phyloP scores from a whole-genome alignment of 345 rosid species.

The Geranium rotundifolium region DNA sequence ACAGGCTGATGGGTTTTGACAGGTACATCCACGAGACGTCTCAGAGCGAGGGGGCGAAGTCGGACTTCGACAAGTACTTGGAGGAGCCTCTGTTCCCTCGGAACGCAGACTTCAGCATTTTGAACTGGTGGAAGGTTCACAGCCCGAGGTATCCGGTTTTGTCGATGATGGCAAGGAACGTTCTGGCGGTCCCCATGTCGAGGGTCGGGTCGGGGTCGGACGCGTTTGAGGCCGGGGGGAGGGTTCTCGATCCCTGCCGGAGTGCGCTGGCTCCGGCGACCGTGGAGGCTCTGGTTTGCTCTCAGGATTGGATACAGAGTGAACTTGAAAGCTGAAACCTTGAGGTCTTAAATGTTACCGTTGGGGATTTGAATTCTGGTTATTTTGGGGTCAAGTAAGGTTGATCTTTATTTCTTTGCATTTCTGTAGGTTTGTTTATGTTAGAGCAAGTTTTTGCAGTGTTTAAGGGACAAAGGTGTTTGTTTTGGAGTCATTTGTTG shows the following conservation, averaged over 20 bases:
- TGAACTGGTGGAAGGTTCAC: slow-evolving; percentile 86
- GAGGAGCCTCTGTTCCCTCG: slow-evolving; percentile 83
- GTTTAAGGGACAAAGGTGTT: no score
- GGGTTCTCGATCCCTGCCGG: slow-evolving; percentile 41
- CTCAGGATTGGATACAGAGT: slow-evolving; percentile 63
- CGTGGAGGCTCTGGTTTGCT: slow-evolving; percentile 71
- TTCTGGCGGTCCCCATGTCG: slow-evolving; percentile 53
- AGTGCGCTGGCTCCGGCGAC: slow-evolving; percentile 40
- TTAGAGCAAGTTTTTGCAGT: no score
- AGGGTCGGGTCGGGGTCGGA: slow-evolving; percentile 27
- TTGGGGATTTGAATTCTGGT: no score
- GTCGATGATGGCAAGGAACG: slow-evolving; percentile 72
- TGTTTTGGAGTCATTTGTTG: no score
- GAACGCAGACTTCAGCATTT: slow-evolving; percentile 41
- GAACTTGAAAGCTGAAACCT: slow-evolving; percentile 25
- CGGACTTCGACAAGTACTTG: slow-evolving; percentile 69
- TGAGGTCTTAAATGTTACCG: no score
- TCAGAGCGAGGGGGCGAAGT: slow-evolving; percentile 34
- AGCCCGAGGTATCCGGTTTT: slow-evolving; percentile 62
- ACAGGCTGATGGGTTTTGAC: slow-evolving; percentile 56
- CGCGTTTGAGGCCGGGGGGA: slow-evolving; percentile 28
- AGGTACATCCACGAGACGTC: slow-evolving; percentile 51
- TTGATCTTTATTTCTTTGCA: no score
- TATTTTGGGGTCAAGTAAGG: no score
- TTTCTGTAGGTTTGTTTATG: no score